Evolutionary conservation across 352 stramenopile species (phyloP), one percentile per base, ranked within the genome.

Genomic region (Phytophthora niederhauseri): DNA sequence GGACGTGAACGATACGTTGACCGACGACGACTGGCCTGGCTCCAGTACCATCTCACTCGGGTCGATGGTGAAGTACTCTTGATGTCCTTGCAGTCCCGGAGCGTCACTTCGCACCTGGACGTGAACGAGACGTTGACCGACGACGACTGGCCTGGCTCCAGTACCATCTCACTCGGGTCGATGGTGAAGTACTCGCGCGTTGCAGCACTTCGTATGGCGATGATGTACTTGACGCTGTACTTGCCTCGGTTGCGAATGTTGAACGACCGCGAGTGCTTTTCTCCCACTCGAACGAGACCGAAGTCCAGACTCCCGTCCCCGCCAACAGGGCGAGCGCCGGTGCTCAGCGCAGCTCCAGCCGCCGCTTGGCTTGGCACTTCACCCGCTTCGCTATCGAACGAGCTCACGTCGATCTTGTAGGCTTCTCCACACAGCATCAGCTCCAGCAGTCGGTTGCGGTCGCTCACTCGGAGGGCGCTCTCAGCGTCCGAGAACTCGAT

Each of bases 51-150:
- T 83, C 31, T 95, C 82, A 8, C 61, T 70, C 5, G 95, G 95
- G 9, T 93, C 82, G 14, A 98, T 82, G 15, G 71, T 78, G 55
- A 98, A 97, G 4, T 91, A 76, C 24, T 95, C 57, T 91, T 89
- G 63, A 98, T 95, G 54, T 98, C 94, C 56, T 89, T 91, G 80
- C 94, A 98, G 62, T 98, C 90, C n/a, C 84, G 77, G 0, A 99
- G 73, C 1, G 81, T 76, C 3, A 98, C 75, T 68, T 99, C 92
- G 15, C 72, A 78, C 28, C 63, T 82, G 14, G 92, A 86, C 19
- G 83, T 84, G 64, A 98, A 97, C 0, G 72, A 88, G 8, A 98
- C 81, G 28, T 73, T 86, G 11, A 98, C 81, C 2, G 84, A 80
- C 7, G 76, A 81, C 2, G 66, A 70, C 20, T 87, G 85, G 0